Conservation (phyloP, 164 flowering plant species). For the Brasenia schreberi region DNA sequence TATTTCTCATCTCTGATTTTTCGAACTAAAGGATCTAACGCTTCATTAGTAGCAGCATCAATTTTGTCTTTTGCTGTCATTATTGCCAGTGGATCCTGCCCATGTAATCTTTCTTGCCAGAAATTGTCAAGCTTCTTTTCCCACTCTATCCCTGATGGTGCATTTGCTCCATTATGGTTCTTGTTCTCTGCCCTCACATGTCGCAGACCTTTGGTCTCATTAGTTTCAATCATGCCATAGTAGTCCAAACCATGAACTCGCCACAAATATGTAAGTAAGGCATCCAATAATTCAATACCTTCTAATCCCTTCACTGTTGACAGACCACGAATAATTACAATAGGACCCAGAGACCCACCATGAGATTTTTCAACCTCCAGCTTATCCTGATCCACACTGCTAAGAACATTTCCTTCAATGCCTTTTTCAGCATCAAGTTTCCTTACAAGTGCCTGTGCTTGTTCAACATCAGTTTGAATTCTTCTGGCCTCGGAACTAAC, state of each 20-base stretch:
- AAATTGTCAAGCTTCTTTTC: slow-evolving; percentile 71
- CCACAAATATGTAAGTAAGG: slow-evolving; percentile 87
- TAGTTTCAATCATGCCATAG: slow-evolving; percentile 80
- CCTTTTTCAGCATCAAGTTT: slow-evolving; percentile 90
- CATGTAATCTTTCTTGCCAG: slow-evolving; percentile 78
- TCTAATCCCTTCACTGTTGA: slow-evolving; percentile 90
- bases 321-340: slow-evolving; percentile 70
- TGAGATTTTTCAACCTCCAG: slow-evolving; percentile 54
- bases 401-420: slow-evolving; percentile 64
- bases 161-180: slow-evolving; percentile 30
- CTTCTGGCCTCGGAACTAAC: slow-evolving; percentile 70
- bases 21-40: slow-evolving; percentile 77
- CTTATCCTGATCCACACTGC: slow-evolving; percentile 45
- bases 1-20: slow-evolving; percentile 98
- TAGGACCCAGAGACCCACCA: slow-evolving; percentile 69
- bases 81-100: slow-evolving; percentile 82
- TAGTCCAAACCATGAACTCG: slow-evolving; percentile 93
- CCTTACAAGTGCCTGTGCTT: slow-evolving; percentile 69
- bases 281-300: slow-evolving; percentile 84
- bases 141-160: slow-evolving; percentile 53
- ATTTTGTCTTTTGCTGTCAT: slow-evolving; percentile 95
- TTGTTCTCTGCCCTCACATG: slow-evolving; percentile 81
- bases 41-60: slow-evolving; percentile 81
- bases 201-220: slow-evolving; percentile 79
- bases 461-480: slow-evolving; percentile 64